phyloP scores from a whole-genome alignment of 345 rosid genomes.

The Cochlearia excelsa region DNA sequence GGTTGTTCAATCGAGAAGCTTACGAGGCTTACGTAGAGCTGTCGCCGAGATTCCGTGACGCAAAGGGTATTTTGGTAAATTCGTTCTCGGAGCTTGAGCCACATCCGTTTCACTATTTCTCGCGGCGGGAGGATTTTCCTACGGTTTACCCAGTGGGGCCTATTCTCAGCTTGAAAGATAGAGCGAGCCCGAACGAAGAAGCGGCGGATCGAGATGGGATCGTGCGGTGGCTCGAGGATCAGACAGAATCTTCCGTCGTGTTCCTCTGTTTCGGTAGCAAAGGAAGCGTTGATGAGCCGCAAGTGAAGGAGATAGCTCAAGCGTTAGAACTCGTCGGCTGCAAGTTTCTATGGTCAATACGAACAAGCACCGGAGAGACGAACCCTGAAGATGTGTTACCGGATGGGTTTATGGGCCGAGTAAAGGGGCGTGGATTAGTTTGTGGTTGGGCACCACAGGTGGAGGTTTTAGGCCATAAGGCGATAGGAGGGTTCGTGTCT shows the following conservation, averaged over 20 bases:
- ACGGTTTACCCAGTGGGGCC: constrained; percentile 43
- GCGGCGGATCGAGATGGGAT: constrained; percentile 19
- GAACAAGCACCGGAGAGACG: not conserved
- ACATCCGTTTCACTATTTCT: constrained; percentile 24
- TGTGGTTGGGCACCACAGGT: constrained; percentile 50
- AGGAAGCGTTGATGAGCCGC: constrained; percentile 38
- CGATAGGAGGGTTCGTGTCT: constrained; percentile 50
- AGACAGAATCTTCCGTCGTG: constrained; percentile 46
- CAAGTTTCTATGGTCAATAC: constrained; percentile 38
- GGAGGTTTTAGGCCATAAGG: constrained; percentile 39
- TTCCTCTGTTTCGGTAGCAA: constrained; percentile 52
- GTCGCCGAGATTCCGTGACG: constrained; percentile 39
- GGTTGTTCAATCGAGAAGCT: constrained; percentile 35
- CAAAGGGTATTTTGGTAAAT: constrained; percentile 47
- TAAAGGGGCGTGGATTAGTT: constrained; percentile 30
- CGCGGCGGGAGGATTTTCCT: not conserved
- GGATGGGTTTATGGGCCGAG: constrained; percentile 38
- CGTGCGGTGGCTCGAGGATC: constrained; percentile 49
- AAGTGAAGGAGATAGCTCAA: constrained; percentile 44
- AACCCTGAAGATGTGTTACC: constrained; percentile 31
- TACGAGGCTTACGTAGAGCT: constrained; percentile 34
- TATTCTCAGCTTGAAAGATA: constrained; percentile 34
- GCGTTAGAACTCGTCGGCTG: constrained; percentile 41
- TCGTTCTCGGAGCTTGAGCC: constrained; percentile 45
- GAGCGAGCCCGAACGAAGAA: constrained; percentile 31